These are phyloP conservation scores for Pestalotiopsis sp. DNA, from an alignment of 2,329 filamentous ascomycete genomes.

Conservation along the genomic window DNA sequence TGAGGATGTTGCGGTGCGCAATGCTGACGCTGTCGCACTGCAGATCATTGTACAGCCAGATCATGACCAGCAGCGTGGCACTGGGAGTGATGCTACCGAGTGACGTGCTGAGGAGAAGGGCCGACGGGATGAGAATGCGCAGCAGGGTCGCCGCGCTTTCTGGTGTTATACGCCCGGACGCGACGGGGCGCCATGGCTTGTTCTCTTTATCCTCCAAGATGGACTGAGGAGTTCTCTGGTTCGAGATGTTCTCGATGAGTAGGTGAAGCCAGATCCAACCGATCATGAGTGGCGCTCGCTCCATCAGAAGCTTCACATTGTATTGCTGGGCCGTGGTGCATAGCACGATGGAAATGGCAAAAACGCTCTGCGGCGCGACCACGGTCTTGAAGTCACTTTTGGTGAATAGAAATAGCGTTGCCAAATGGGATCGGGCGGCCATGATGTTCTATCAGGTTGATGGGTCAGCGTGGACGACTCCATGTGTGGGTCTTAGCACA, in stretches of 20 bases:
- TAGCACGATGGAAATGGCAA: background rate
- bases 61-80: constrained; percentile 13
- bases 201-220: constrained; percentile 19
- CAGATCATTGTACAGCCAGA: constrained; percentile 27
- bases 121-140: background rate
- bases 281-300: background rate
- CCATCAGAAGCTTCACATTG: background rate
- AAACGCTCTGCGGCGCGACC: background rate
- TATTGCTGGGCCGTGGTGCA: background rate
- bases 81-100: background rate
- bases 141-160: background rate
- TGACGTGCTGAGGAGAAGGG: background rate
- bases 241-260: constrained; percentile 19
- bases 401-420: background rate
- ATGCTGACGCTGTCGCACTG: constrained; percentile 27
- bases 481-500: background rate
- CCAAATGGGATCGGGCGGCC: background rate
- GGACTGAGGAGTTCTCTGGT: constrained; percentile 12
- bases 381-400: background rate
- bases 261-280: background rate
- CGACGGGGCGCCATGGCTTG: constrained; percentile 22
- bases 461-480: background rate
- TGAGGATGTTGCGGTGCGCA: constrained; percentile 30
- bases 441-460: background rate
- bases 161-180: constrained; percentile 12